Evolutionary conservation across 2,329 filamentous ascomycete species (phyloP), one percentile per base, ranked within the genome.

Genomic region (Cercospora brassicicola): DNA sequence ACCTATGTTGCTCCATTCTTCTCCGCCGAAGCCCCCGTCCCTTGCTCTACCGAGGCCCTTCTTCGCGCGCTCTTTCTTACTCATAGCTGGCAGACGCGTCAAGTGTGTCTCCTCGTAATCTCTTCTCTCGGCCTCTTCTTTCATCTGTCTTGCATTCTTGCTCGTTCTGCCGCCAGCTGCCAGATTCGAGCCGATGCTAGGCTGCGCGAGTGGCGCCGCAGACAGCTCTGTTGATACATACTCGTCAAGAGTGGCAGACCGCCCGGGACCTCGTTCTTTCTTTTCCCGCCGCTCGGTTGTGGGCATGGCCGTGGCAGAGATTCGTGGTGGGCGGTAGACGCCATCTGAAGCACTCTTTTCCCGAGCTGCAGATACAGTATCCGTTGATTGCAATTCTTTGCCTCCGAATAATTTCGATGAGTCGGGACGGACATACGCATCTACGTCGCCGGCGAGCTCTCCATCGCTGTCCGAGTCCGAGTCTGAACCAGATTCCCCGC

Each of bases 51-150:
- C 80, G 2, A 79, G 82, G 31, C 83, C 82, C 77, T 86, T 88
- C 82, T 91, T 90, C 59, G 88, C 86, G 28, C 62, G 65, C 4
- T 97, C 93, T 82, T 96, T 97, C 85, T 97, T 98, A 81, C 89
- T 91, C 79, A 91, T 88, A 75, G 89, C 90, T 11, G 94, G 93
- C 75, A 99, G 83, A 73, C 95, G 91, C 15, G 92, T 88, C 76
- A 97, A 94, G 82, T 99, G 96, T 73, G 85, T 87, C 82, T 99
- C 95, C 83, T 99, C 95, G 81, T 97, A 99, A 59, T 91, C 88
- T 67, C 87, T 87, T 65, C 91, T 85, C 81, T 97, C 94, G 1
- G 87, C 87, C 79, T 98, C 94, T 48, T 88, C 88, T 70, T 88
- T 88, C 65, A 91, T 87, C 78, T 97, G 91, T 36, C 88, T 85